Conservation (phyloP, 768 basidiomycete species). For the Lepiota venenata region DNA sequence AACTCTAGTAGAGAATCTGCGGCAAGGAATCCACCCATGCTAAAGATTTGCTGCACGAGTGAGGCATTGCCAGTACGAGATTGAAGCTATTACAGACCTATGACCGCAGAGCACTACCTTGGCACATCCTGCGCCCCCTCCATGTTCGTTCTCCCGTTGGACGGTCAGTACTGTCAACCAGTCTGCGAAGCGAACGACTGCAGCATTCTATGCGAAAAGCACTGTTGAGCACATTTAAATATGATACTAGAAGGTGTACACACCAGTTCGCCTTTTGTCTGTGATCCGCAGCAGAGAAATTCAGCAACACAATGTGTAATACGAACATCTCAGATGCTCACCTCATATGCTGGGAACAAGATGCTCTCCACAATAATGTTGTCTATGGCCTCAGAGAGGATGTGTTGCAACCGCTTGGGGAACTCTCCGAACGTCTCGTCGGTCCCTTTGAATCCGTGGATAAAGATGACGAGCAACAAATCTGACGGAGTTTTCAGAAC, state of each 20-base stretch:
- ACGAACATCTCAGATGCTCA: slow-evolving; percentile 25
- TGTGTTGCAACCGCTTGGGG: slow-evolving; percentile 74
- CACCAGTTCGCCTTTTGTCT: slow-evolving; percentile 92
- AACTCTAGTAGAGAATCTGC: slow-evolving; percentile 83
- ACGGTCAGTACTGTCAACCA: slow-evolving; percentile 91
- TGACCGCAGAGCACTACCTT: slow-evolving; percentile 90
- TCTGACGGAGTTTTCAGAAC: slow-evolving; percentile 29
- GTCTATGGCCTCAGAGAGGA: slow-evolving; percentile 63
- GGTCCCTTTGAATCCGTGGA: slow-evolving; percentile 68
- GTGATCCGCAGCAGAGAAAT: background rate
- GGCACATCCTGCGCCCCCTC: slow-evolving; percentile 72
- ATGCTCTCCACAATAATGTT: slow-evolving; percentile 62
- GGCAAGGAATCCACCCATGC: slow-evolving; percentile 91
- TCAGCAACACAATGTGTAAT: slow-evolving; percentile 3
- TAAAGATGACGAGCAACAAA: slow-evolving; percentile 67
- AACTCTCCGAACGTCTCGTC: slow-evolving; percentile 77
- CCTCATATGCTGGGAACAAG: slow-evolving; percentile 91
- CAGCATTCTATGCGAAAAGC: slow-evolving; percentile 40
- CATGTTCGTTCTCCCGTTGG: slow-evolving; percentile 75
- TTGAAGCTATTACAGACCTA: slow-evolving; percentile 43
- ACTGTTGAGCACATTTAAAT: background rate
- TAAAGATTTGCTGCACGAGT: slow-evolving; percentile 24
- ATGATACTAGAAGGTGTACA: slow-evolving; percentile 23
- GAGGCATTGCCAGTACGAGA: background rate
- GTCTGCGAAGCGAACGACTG: slow-evolving; percentile 83